These are phyloP conservation scores for Trametes gibbosa DNA, from an alignment of 768 basidiomycete species.

Conservation along the genomic window DNA sequence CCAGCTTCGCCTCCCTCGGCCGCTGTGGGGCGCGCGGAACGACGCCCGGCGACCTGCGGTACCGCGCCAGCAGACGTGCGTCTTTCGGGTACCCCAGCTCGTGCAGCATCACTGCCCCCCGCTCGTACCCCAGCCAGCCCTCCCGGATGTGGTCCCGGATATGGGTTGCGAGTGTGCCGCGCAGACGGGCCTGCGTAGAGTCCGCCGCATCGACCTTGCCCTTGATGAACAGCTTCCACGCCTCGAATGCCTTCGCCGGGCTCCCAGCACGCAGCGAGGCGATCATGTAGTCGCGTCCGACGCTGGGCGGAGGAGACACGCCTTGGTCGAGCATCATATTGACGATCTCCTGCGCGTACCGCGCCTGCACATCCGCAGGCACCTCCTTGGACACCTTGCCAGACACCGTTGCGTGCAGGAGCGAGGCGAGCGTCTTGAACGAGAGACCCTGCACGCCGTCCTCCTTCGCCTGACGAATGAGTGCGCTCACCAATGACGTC, in stretches of 20 bases:
- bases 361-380: constrained; percentile 35
- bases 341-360: constrained; percentile 43
- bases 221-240: constrained; percentile 52
- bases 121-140: constrained; percentile 28
- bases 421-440: constrained; percentile 46
- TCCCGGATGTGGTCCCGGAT: constrained; percentile 31
- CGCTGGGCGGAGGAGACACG: constrained; percentile 41
- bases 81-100: constrained; percentile 28
- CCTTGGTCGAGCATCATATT: constrained; percentile 34
- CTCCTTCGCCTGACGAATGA: constrained; percentile 41
- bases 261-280: constrained; percentile 49
- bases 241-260: constrained; percentile 52
- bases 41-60: background rate
- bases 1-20: background rate
- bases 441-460: constrained; percentile 38
- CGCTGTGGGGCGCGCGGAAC: background rate
- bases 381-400: constrained; percentile 1
- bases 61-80: background rate
- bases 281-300: constrained; percentile 50
- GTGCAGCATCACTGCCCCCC: constrained; percentile 30
- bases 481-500: constrained; percentile 38
- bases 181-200: constrained; percentile 40
- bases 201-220: constrained; percentile 46
- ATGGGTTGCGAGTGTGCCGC: constrained; percentile 38
- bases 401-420: constrained; percentile 44